Base-by-base conservation (phyloP, 1,139 yeast genomes). In the Lodderomyces metapsilosis region DNA sequence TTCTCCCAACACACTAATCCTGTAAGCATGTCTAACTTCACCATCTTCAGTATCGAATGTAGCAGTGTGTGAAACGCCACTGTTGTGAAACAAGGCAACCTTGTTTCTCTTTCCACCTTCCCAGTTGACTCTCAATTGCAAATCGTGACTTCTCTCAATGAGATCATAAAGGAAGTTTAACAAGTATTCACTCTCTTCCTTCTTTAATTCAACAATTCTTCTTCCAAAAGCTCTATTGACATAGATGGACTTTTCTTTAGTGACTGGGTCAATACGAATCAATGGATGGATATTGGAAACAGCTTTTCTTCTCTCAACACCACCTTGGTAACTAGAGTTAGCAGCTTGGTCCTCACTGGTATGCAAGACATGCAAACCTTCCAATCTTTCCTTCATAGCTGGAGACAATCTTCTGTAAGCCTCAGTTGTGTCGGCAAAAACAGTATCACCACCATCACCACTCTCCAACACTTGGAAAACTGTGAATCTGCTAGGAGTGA, bases 311-410 rank as follows among this genome's bases (percentile, higher is more conserved):
- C 74, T 65, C 50, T 66, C 71, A 39, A 68, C 56, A 20, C 74
- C 75, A 21, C 75, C 75, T 42, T 60, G 66, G 20, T 46, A 50
- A 40, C 64, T 53, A 11, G 74, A 59, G 52, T 74, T 78, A 3
- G 60, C 61, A 3, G 88, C 88, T 63, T 83, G 89, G 44, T 82
- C 87, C 28, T 64, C 72, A 1, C 86, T 81, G 5, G 86, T 74
- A 58, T 84, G 88, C 35, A 78, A 60, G 3, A 82, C 88, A 46
- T 77, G 60, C 43, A 36, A 36, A 3, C 58, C 51, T 40, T 61
- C 65, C 35, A 62, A 54, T 43, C 61, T 53, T 44, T 54, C 52
- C 47, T 59, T 59, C 44, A 59, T 52, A 7, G 56, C 44, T 21
- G 67, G 66, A 1, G 66, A 61, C 44, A 63, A 58, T 44, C 67